These are phyloP conservation scores for Fusarium sp. DNA, from an alignment of 2,329 filamentous ascomycete genomes.

Conservation along the genomic window DNA sequence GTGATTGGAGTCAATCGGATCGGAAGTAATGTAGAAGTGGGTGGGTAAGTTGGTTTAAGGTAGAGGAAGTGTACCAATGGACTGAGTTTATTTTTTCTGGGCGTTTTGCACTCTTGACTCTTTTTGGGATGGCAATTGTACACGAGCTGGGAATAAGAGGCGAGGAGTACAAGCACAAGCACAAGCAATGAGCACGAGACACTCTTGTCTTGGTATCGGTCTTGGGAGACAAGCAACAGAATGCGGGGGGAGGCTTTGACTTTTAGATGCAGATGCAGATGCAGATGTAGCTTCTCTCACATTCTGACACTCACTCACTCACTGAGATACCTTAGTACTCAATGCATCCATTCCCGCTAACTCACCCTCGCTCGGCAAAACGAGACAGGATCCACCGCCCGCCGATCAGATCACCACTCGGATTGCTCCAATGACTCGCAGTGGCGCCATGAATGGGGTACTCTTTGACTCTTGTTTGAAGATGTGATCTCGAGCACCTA, in stretches of 20 bases:
- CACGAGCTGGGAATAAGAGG: conserved; percentile 8
- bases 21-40: neutral
- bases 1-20: conserved; percentile 1
- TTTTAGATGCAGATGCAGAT: conserved; percentile 15
- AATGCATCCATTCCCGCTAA: neutral
- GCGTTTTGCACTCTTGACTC: conserved; percentile 16
- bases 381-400: conserved; percentile 35
- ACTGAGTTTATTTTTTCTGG: conserved; percentile 20
- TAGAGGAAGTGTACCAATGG: conserved; percentile 9
- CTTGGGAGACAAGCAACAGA: conserved; percentile 4
- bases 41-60: conserved; percentile 15
- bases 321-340: neutral
- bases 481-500: neutral
- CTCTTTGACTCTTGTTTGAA: conserved; percentile 5
- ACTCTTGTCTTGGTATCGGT: neutral
- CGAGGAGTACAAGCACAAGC: neutral
- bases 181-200: neutral
- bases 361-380: conserved; percentile 15
- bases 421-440: conserved; percentile 38
- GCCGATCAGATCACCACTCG: conserved; percentile 40
- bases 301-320: neutral
- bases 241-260: conserved; percentile 40
- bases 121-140: neutral
- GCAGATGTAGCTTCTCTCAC: neutral
- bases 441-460: conserved; percentile 30